Percentiles rank a stretch among this genome's conserved stretches.
phyloP scores from a whole-genome alignment of 2,329 filamentous ascomycete genomes.

The Coniochaeta prunicola region DNA sequence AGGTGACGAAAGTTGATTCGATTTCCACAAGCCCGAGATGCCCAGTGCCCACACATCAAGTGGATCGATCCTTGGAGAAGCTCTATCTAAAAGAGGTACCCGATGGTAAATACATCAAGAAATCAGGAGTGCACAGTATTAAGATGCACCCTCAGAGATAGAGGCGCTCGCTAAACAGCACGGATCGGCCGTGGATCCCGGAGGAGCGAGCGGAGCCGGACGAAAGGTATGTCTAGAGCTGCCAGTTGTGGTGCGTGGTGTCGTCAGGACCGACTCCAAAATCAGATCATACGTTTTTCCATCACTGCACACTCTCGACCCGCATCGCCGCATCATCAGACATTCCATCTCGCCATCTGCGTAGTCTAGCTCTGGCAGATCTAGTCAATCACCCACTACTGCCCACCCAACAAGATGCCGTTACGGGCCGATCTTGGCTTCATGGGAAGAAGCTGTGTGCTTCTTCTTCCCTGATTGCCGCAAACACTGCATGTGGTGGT shows the following conservation, averaged over 20 bases:
- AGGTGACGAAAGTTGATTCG: neutral
- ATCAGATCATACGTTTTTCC: slow-evolving; percentile 4
- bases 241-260: neutral
- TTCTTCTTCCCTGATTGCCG: neutral
- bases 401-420: neutral
- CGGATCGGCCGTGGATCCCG: neutral
- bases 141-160: neutral
- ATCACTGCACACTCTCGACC: neutral
- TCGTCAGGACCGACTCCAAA: neutral
- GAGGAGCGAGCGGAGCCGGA: neutral
- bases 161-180: neutral
- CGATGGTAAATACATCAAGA: too few relatives aligned
- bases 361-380: neutral
- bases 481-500: too few relatives aligned
- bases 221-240: neutral
- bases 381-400: neutral
- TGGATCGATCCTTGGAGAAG: neutral
- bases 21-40: neutral
- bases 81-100: neutral
- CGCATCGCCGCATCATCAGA: neutral
- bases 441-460: too few relatives aligned
- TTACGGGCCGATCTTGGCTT: neutral
- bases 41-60: neutral
- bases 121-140: too few relatives aligned
- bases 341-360: neutral